phyloP scores from a whole-genome alignment of 164 flowering plant genomes.

The Kalanchoe fedtschenkoi region DNA sequence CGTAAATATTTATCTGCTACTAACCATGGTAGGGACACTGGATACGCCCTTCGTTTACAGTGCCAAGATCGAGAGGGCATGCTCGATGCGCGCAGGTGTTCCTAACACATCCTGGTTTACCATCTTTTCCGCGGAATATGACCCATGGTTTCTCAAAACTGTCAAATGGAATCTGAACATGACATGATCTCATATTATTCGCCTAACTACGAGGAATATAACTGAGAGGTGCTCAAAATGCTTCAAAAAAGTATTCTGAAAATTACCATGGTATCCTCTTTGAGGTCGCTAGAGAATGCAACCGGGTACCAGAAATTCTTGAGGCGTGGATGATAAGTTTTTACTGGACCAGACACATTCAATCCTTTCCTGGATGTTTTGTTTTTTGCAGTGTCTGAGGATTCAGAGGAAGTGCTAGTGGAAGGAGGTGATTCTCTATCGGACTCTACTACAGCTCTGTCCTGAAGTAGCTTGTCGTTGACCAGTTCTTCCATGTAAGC shows the following conservation, averaged over 20 bases:
- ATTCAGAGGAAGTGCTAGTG: slow-evolving; percentile 39
- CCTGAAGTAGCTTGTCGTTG: slow-evolving; percentile 69
- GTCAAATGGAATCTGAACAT: slow-evolving; percentile 74
- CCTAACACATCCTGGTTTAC: slow-evolving; percentile 87
- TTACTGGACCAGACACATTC: slow-evolving; percentile 85
- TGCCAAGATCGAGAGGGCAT: slow-evolving; percentile 94
- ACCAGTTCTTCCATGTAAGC: slow-evolving; percentile 93
- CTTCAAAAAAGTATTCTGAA: background rate
- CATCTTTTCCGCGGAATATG: slow-evolving; percentile 86
- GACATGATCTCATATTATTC: background rate
- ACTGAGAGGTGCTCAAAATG: background rate
- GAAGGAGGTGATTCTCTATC: slow-evolving; percentile 23
- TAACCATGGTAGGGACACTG: slow-evolving; percentile 97
- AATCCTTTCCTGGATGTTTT: slow-evolving; percentile 38
- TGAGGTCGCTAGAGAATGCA: slow-evolving; percentile 76
- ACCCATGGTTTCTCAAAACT: slow-evolving; percentile 98
- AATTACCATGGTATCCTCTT: slow-evolving; percentile 84
- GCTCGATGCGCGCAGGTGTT: slow-evolving; percentile 98
- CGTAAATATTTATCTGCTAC: slow-evolving; percentile 18
- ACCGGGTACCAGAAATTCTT: slow-evolving; percentile 98
- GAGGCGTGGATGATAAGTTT: slow-evolving; percentile 55
- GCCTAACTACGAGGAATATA: background rate
- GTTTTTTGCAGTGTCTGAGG: slow-evolving; percentile 20
- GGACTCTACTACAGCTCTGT: slow-evolving; percentile 30
- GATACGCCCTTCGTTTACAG: slow-evolving; percentile 91